Evolutionary conservation across 306 rosid species (phyloP).

Genomic region (Ceratonia siliqua): DNA sequence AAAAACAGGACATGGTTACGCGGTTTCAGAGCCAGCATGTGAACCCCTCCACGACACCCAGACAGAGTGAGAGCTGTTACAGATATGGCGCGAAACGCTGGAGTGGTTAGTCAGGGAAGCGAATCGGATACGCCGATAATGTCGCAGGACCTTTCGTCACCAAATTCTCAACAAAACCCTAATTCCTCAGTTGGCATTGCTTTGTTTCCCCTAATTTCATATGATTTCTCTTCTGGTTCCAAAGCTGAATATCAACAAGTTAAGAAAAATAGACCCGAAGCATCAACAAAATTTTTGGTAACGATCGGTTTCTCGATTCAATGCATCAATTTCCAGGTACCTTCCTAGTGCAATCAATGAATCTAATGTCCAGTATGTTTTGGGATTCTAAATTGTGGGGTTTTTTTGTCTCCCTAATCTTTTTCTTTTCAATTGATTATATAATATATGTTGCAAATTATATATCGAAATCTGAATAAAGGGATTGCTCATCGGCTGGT

Average conservation of each 20-base stretch:
- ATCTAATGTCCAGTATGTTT: neutral
- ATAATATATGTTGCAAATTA: neutral
- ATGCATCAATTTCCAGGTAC: conserved; percentile 27
- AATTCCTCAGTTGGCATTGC: conserved; percentile 29
- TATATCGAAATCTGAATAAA: conserved; percentile 3
- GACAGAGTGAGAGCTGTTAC: neutral
- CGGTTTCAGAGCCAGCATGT: too few species aligned
- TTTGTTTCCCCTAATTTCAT: neutral
- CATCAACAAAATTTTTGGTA: neutral
- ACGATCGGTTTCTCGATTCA: neutral
- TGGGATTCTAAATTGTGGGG: neutral
- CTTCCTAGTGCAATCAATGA: neutral
- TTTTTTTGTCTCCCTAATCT: neutral
- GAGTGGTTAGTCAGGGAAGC: conserved; percentile 30
- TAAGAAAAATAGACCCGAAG: neutral
- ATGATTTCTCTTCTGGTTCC: neutral
- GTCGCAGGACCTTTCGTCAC: conserved; percentile 43
- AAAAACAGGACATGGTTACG: too few species aligned
- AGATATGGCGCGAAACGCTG: conserved; percentile 35
- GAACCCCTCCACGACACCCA: neutral
- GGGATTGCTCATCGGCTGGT: conserved; percentile 18
- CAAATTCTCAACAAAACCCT: conserved; percentile 42
- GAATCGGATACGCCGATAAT: conserved; percentile 42
- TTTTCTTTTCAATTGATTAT: neutral
- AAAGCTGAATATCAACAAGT: neutral